Percentiles rank a stretch among this genome's conserved stretches.
phyloP scores from a whole-genome alignment of 176 grass and related monocot species.

The Poa annua region DNA sequence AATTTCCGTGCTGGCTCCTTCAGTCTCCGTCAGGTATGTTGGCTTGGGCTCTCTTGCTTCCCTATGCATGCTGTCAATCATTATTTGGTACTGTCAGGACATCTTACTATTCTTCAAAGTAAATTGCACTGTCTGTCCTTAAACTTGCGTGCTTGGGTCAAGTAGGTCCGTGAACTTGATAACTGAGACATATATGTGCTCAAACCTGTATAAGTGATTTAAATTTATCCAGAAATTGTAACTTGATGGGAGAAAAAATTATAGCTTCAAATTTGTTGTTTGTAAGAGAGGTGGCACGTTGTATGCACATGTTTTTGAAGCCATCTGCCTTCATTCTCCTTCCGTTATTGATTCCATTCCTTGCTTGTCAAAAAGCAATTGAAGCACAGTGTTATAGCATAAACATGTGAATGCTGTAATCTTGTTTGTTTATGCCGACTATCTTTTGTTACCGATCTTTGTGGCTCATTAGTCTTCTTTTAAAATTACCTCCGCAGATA shows the following conservation, averaged over 20 bases:
- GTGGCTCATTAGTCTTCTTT: not conserved
- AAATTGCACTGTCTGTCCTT: not conserved
- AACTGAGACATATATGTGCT: not conserved
- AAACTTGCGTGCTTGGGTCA: not conserved
- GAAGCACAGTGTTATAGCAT: not conserved
- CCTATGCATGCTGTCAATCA: not conserved
- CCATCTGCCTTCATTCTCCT: not conserved
- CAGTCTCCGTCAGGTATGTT: slow-evolving; percentile 78
- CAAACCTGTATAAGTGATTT: not conserved
- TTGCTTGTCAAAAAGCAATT: not conserved
- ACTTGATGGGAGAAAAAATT: not conserved
- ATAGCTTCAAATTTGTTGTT: not conserved
- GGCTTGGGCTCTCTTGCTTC: not conserved
- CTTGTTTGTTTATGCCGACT: not conserved
- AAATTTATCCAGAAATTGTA: not conserved
- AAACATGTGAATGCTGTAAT: not conserved
- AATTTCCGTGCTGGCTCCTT: slow-evolving; percentile 96
- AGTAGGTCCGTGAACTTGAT: not conserved
- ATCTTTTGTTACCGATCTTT: not conserved
- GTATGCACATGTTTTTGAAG: slow-evolving; percentile 2
- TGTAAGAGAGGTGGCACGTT: not conserved
- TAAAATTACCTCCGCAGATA: slow-evolving; percentile 59
- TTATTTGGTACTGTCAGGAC: not conserved
- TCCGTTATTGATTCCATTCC: not conserved
- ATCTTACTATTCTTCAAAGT: not conserved